phyloP scores from a whole-genome alignment of 768 basidiomycete genomes.

The Panus rudis region DNA sequence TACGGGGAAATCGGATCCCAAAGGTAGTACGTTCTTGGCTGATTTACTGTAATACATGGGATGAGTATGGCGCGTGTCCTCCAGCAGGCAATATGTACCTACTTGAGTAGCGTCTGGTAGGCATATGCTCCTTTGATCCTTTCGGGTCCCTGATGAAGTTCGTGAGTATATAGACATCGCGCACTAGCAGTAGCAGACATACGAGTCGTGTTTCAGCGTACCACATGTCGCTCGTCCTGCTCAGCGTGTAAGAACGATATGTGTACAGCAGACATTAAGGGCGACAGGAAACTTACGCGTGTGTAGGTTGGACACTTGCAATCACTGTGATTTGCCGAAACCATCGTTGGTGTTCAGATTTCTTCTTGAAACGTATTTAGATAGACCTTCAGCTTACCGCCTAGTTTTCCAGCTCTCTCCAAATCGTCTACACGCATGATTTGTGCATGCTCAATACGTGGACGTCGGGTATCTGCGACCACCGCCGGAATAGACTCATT shows the following conservation, averaged over 20 bases:
- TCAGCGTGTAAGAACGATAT: neutral
- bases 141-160: constrained; percentile 54
- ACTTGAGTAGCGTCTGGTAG: constrained; percentile 74
- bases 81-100: no score
- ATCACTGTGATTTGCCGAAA: constrained; percentile 46
- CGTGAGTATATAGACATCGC: neutral
- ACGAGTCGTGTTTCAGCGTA: constrained; percentile 84
- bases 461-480: constrained; percentile 46
- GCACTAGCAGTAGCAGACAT: constrained; percentile 8
- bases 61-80: no score
- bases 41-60: constrained; percentile 34
- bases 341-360: no score
- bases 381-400: constrained; percentile 41
- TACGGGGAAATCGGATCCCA: constrained; percentile 94
- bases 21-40: constrained; percentile 49
- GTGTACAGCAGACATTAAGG: neutral
- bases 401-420: constrained; percentile 58
- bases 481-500: constrained; percentile 15
- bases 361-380: no score
- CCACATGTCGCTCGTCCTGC: constrained; percentile 83
- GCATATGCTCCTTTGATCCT: constrained; percentile 88
- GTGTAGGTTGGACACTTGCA: constrained; percentile 88
- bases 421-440: constrained; percentile 72
- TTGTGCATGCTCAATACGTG: constrained; percentile 91
- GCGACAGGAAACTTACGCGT: constrained; percentile 53